Percentiles rank a stretch among this genome's conserved stretches.
phyloP scores from a whole-genome alignment of 2,329 filamentous ascomycete species.

The Juglanconis oblonga region DNA sequence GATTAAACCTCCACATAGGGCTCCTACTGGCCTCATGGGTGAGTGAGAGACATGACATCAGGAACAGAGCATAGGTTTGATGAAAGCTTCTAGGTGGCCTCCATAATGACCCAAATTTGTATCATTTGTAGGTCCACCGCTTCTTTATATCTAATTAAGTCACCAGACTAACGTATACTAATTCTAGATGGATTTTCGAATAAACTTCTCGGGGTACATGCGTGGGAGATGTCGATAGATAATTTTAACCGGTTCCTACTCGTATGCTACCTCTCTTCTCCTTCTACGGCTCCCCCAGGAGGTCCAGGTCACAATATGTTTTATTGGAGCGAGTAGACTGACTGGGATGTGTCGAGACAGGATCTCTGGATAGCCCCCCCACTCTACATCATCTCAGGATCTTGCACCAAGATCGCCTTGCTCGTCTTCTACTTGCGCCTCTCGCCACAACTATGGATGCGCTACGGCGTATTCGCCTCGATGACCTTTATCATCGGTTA shows the following conservation, averaged over 20 bases:
- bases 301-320: background rate
- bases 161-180: background rate
- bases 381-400: slow-evolving; percentile 33
- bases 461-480: slow-evolving; percentile 27
- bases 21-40: slow-evolving; percentile 14
- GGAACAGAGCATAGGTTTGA: slow-evolving; percentile 7
- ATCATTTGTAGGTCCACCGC: background rate
- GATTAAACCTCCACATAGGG: background rate
- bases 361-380: slow-evolving; percentile 26
- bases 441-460: slow-evolving; percentile 33
- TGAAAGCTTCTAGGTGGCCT: slow-evolving; percentile 8
- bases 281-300: background rate
- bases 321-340: background rate
- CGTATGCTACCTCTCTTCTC: slow-evolving; percentile 11
- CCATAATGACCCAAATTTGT: background rate
- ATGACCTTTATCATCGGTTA: slow-evolving; percentile 30
- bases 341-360: slow-evolving; percentile 13
- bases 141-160: background rate
- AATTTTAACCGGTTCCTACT: slow-evolving; percentile 26
- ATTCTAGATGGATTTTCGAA: slow-evolving; percentile 27
- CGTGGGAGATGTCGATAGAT: slow-evolving; percentile 29
- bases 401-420: slow-evolving; percentile 35
- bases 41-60: background rate
- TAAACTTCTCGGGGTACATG: slow-evolving; percentile 27
- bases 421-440: slow-evolving; percentile 37